A percentile compares a stretch with the other conserved stretches of the same genome.
Evolutionary conservation across 768 basidiomycete genomes (phyloP).

Genomic region (Suillus plorans): DNA sequence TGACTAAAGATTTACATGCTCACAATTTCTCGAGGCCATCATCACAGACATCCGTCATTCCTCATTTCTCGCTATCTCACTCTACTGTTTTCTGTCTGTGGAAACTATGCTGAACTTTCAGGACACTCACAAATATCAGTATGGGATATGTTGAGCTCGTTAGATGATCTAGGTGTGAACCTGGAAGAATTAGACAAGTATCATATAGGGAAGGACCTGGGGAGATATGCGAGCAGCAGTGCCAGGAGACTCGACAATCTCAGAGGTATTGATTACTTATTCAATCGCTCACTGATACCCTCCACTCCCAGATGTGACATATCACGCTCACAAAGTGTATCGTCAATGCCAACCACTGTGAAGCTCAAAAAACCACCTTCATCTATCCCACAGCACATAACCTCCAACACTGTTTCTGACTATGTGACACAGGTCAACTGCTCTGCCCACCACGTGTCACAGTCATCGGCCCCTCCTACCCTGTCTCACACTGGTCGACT

Average conservation of each 20-base stretch:
- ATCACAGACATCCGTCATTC: slow-evolving; percentile 62
- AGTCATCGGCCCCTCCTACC: slow-evolving; percentile 65
- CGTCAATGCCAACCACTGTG: slow-evolving; percentile 39
- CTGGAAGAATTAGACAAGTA: slow-evolving; percentile 71
- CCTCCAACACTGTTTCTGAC: slow-evolving; percentile 53
- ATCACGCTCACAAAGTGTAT: slow-evolving; percentile 25
- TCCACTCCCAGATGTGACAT: slow-evolving; percentile 29
- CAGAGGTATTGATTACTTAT: slow-evolving; percentile 43
- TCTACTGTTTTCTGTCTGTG: slow-evolving; percentile 66
- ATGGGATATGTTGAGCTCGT: slow-evolving; percentile 60
- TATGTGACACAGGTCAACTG: slow-evolving; percentile 66
- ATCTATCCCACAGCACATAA: slow-evolving; percentile 44
- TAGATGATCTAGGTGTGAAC: slow-evolving; percentile 74
- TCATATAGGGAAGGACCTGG: slow-evolving; percentile 59
- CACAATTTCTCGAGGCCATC: slow-evolving; percentile 78
- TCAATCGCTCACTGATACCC: slow-evolving; percentile 37
- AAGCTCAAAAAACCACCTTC: slow-evolving; percentile 35
- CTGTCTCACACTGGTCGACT: slow-evolving; percentile 42
- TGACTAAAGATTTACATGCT: slow-evolving; percentile 75
- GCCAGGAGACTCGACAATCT: slow-evolving; percentile 69
- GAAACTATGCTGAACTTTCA: slow-evolving; percentile 72
- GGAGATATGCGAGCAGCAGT: slow-evolving; percentile 64
- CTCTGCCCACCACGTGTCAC: slow-evolving; percentile 64
- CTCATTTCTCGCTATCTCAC: slow-evolving; percentile 73
- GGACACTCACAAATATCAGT: slow-evolving; percentile 62